Conservation (phyloP, 2,329 filamentous ascomycete genomes). For the Cladobotryum mycophilum region DNA sequence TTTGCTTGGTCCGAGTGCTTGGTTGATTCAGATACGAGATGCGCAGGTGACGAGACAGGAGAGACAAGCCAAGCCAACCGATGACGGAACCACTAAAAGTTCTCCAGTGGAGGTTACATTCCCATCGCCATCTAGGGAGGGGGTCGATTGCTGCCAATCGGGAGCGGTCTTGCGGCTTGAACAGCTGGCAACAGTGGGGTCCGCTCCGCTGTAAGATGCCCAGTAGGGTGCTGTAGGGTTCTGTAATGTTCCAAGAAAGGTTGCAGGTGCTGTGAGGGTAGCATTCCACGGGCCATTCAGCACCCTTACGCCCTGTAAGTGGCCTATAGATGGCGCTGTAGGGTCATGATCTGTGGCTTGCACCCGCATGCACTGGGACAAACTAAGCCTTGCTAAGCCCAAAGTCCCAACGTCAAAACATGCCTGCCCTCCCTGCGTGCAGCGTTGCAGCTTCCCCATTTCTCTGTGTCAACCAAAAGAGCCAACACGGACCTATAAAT, state of each 20-base stretch:
- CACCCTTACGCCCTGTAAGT: too few relatives aligned
- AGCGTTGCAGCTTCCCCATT: neutral
- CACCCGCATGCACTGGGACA: neutral
- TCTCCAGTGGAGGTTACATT: too few relatives aligned
- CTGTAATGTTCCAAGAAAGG: neutral
- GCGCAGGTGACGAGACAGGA: neutral
- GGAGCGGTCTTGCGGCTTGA: neutral
- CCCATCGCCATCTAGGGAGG: too few relatives aligned
- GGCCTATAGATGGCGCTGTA: neutral
- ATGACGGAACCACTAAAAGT: neutral
- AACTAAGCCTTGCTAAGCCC: neutral
- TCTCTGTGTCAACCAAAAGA: neutral
- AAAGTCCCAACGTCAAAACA: too few relatives aligned
- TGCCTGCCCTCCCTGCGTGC: neutral
- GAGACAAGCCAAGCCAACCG: neutral
- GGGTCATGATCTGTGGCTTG: neutral
- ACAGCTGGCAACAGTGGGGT: neutral
- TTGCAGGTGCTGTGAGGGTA: neutral
- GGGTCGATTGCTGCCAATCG: neutral
- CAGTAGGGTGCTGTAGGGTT: neutral
- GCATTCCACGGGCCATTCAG: too few relatives aligned
- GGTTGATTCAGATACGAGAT: neutral
- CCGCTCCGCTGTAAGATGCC: neutral
- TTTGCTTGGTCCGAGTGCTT: too few relatives aligned
- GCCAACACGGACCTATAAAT: neutral